phyloP scores from a whole-genome alignment of 2,329 filamentous ascomycete genomes.

The Cladophialophora yegresii region DNA sequence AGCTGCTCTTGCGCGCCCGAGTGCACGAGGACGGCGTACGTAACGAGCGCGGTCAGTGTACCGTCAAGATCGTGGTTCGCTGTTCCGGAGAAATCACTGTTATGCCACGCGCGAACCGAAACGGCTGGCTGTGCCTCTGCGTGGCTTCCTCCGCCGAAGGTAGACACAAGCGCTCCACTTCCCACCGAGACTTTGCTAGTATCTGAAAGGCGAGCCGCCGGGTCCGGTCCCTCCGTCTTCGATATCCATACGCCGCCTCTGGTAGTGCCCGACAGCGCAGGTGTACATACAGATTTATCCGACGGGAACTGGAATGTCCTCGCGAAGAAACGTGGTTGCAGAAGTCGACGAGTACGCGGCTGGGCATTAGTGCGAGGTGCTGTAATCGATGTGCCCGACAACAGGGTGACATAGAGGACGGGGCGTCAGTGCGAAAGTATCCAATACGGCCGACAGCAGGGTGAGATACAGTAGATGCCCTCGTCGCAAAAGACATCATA shows the following conservation, averaged over 20 bases:
- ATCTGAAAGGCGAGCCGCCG: background rate
- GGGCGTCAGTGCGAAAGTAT: no score
- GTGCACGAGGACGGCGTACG: background rate
- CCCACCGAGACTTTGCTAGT: background rate
- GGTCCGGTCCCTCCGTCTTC: background rate
- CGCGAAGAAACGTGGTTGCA: background rate
- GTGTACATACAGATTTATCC: background rate
- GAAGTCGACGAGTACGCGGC: background rate
- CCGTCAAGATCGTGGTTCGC: constrained; percentile 6
- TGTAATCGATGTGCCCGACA: no score
- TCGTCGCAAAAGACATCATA: no score
- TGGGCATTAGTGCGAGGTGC: no score
- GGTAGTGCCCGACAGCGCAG: no score
- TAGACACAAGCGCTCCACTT: no score
- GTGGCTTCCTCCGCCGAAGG: background rate
- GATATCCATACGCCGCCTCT: no score
- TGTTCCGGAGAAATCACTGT: constrained; percentile 13
- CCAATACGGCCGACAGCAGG: no score
- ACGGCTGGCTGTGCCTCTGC: background rate
- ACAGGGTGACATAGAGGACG: no score
- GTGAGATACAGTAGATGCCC: background rate
- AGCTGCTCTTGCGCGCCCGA: background rate
- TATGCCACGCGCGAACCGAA: background rate
- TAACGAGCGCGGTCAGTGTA: background rate
- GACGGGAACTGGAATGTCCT: constrained; percentile 7